Base-by-base conservation (phyloP, 1,139 yeast genomes). In the Magnusiomyces tetraspermus region DNA sequence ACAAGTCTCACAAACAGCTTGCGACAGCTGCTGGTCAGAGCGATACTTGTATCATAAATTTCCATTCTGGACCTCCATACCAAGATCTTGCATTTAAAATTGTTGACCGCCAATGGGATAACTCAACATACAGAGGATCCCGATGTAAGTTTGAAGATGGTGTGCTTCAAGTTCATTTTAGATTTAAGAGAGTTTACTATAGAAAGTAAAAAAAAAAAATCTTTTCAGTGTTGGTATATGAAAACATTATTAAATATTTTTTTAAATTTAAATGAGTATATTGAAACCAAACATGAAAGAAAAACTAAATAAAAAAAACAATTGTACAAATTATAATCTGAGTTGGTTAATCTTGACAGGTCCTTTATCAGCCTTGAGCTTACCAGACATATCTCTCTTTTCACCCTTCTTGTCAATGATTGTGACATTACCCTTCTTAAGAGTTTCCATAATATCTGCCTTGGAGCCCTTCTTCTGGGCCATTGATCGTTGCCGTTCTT, bases 401-500 rank as follows among this genome's bases (percentile, higher is more conserved):
- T 82, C 82, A 63, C 96, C 96, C 67, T 79, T 78, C 64, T 78
- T 80, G 63, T 84, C 88, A 64, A 88, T 83, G 58, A 87, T 79
- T 1, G 95, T 85, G 61, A 88, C 80, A 61, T 87, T 86, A 70
- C 81, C 85, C 67, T 76, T 80, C 55, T 85, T 75, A 61, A 87
- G 78, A 0, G 95, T 83, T 62, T 83, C 85, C 58, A 85, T 76
- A 53, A 85, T 85, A 37, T 78, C 78, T 52, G 82, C 79, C 59
- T 76, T 77, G 69, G 77, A 77, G 52, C 77, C 79, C 63, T 77
- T 76, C 70, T 80, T 82, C 49, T 61, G 65, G 19, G 67, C 59
- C 58, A 61, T 59, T 56, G 64, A 56, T 59, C 60, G 65, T 53
- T 69, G 67, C 30, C 63, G 60, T 55, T 68, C 69, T 46, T 63